Evolutionary conservation across 2,329 filamentous ascomycete genomes (phyloP).

Genomic region (Xylaria sp.): DNA sequence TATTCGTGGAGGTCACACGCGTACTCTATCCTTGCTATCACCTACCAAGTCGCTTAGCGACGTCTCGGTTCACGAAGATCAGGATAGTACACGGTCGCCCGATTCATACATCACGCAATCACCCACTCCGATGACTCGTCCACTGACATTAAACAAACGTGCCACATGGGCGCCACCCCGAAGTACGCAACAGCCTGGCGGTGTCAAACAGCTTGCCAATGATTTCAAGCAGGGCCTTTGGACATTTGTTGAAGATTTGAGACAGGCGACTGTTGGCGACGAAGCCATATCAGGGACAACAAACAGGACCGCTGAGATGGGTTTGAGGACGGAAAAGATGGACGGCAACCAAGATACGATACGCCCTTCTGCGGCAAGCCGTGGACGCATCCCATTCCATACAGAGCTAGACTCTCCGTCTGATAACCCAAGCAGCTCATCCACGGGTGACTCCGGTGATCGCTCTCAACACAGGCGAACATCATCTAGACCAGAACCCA

Average conservation of each 20-base stretch:
- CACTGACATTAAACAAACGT: conserved; percentile 62
- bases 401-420: conserved; percentile 53
- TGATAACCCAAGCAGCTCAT: conserved; percentile 50
- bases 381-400: conserved; percentile 57
- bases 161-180: conserved; percentile 69
- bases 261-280: conserved; percentile 95
- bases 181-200: conserved; percentile 55
- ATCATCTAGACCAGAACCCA: conserved; percentile 52
- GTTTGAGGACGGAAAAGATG: conserved; percentile 41
- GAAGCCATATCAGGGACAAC: conserved; percentile 76
- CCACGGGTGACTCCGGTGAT: conserved; percentile 47
- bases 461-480: conserved; percentile 47
- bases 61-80: conserved; percentile 58
- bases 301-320: conserved; percentile 51
- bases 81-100: conserved; percentile 57
- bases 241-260: conserved; percentile 94
- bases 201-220: conserved; percentile 81
- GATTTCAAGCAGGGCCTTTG: conserved; percentile 90
- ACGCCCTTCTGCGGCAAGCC: conserved; percentile 55
- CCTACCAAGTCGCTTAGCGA: conserved; percentile 62
- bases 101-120: conserved; percentile 49
- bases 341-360: conserved; percentile 60
- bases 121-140: conserved; percentile 52
- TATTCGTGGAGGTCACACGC: conserved; percentile 73
- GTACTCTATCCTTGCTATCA: conserved; percentile 84